These are phyloP conservation scores for Phalaenopsis aphrodite DNA, from an alignment of 106 monocot genomes.

Conservation along the genomic window DNA sequence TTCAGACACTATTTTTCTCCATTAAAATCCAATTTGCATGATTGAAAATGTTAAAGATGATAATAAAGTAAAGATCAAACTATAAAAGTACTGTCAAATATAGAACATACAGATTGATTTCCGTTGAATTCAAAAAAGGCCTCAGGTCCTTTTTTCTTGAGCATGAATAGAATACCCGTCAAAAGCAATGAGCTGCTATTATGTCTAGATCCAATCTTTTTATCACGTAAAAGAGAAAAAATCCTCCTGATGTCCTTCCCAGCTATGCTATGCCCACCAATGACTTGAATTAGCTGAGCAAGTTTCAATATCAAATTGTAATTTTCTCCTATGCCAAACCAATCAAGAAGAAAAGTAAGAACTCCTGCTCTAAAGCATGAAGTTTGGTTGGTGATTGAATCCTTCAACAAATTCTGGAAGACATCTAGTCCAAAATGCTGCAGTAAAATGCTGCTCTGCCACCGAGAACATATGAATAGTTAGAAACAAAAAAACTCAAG, in stretches of 20 bases:
- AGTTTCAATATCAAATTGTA: constrained; percentile 52
- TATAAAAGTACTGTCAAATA: background rate
- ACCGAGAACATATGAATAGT: constrained; percentile 27
- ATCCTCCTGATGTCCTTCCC: constrained; percentile 94
- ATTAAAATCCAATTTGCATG: background rate
- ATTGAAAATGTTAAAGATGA: background rate
- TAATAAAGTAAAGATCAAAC: background rate
- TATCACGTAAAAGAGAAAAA: constrained; percentile 79
- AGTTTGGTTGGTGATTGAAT: constrained; percentile 70
- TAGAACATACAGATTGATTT: constrained; percentile 67
- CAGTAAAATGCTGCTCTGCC: constrained; percentile 79
- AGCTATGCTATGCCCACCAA: constrained; percentile 93
- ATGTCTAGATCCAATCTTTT: constrained; percentile 44
- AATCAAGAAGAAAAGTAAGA: constrained; percentile 92
- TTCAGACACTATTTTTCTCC: background rate
- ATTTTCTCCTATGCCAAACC: constrained; percentile 63
- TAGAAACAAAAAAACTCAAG: background rate
- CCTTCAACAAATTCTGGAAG: constrained; percentile 60
- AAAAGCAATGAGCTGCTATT: constrained; percentile 67
- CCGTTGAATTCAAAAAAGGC: constrained; percentile 96
- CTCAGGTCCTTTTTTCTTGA: constrained; percentile 89
- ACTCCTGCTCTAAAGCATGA: constrained; percentile 75
- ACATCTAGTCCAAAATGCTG: constrained; percentile 84
- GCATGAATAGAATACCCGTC: constrained; percentile 60
- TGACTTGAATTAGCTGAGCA: constrained; percentile 67